phyloP scores from a whole-genome alignment of 2,329 filamentous ascomycete genomes.

The Colletotrichum siamense region DNA sequence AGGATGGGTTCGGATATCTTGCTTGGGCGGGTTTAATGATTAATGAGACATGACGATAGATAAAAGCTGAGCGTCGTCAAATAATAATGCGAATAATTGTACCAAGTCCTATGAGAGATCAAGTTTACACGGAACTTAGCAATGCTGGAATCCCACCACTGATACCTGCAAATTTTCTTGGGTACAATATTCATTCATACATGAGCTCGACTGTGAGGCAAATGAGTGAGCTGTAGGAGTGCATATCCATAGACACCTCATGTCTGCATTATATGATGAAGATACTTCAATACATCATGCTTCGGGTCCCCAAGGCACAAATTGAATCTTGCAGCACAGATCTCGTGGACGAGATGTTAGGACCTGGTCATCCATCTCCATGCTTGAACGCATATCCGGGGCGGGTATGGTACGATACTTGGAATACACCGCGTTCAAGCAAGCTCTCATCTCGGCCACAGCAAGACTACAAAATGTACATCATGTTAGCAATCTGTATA shows the following conservation, averaged over 20 bases:
- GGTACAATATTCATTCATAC: no score
- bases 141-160: no score
- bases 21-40: background rate
- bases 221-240: no score
- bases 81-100: background rate
- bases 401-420: background rate
- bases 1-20: background rate
- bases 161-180: no score
- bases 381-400: background rate
- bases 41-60: background rate
- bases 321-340: background rate
- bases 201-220: no score
- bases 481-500: no score
- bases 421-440: background rate
- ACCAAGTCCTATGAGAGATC: no score
- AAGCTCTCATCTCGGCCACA: background rate
- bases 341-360: background rate
- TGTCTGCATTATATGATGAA: accelerated
- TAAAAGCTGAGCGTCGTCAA: background rate
- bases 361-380: background rate
- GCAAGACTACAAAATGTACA: background rate
- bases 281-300: no score
- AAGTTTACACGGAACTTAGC: background rate
- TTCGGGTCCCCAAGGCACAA: background rate
- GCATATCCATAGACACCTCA: accelerated